These are phyloP conservation scores for Paecilomyces sp. DNA, from an alignment of 2,329 filamentous ascomycete genomes.

Conservation along the genomic window DNA sequence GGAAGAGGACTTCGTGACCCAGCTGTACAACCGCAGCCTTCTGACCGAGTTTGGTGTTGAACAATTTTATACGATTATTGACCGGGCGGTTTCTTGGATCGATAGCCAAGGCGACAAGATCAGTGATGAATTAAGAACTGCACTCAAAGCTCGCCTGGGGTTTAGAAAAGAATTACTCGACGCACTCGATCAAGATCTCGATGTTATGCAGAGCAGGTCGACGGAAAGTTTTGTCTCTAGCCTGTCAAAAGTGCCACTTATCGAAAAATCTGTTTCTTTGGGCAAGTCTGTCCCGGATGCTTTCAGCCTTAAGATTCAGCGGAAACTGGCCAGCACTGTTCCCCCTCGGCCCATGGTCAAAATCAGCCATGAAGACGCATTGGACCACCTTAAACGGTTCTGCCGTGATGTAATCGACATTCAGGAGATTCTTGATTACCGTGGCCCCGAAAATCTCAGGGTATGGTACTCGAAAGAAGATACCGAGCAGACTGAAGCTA, in stretches of 20 bases:
- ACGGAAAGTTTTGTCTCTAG: conserved; percentile 24
- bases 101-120: conserved; percentile 26
- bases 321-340: conserved; percentile 87
- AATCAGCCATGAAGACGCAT: conserved; percentile 63
- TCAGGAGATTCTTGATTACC: conserved; percentile 60
- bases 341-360: conserved; percentile 85
- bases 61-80: conserved; percentile 50
- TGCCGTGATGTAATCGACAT: conserved; percentile 66
- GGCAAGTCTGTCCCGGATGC: conserved; percentile 64
- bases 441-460: conserved; percentile 61
- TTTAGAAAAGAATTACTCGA: conserved; percentile 52
- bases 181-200: conserved; percentile 30
- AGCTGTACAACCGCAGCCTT: conserved; percentile 76
- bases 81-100: conserved; percentile 50
- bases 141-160: conserved; percentile 58
- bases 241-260: conserved; percentile 41
- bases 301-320: conserved; percentile 84
- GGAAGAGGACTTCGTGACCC: conserved; percentile 95
- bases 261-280: conserved; percentile 56
- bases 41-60: conserved; percentile 56
- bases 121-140: conserved; percentile 36
- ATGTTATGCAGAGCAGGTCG: conserved; percentile 21
- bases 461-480: conserved; percentile 38
- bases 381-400: conserved; percentile 61
- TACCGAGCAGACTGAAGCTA: not conserved